Evolutionary conservation across 108 stramenopile genomes (phyloP), one percentile per base, ranked within the genome.

Genomic region (Seminavis robusta): DNA sequence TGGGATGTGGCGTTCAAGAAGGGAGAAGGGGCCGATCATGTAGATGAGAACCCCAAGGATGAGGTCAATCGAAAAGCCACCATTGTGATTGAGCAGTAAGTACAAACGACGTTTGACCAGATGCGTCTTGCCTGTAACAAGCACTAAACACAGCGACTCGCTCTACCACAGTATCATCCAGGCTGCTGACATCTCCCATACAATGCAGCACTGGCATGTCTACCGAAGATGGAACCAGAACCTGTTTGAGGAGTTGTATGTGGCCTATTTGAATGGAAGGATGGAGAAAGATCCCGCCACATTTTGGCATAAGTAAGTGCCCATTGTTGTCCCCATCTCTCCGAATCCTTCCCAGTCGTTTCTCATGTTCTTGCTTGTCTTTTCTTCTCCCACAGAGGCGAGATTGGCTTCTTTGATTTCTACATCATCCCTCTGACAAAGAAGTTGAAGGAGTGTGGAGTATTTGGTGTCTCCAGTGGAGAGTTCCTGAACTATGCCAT

Each of bases 351-450:
- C n/a, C n/a, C n/a, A n/a, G n/a, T n/a, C n/a, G n/a, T n/a, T n/a
- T n/a, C n/a, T n/a, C n/a, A n/a, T n/a, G n/a, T n/a, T n/a, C n/a
- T n/a, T n/a, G n/a, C n/a, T n/a, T n/a, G n/a, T n/a, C n/a, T n/a
- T n/a, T n/a, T n/a, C n/a, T n/a, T n/a, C n/a, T n/a, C n/a, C n/a
- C n/a, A n/a, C n/a, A n/a, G n/a, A n/a, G 58, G 53, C 21, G 62
- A 75, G 39, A 58, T 75, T 46, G 52, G 56, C 4, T 75, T 75
- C 30, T 75, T 65, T 33, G 74, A 75, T 42, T 52, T 49, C 27
- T 75, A 75, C 46, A 61, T 75, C 26, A 65, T 65, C 7, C 68
- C 74, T 15, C 39, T 75, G 41, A 63, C 74, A 20, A 65, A 60
- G 57, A 69, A 64, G 57, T 47, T 75, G 23, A 46, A 53, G 20